Base-by-base conservation (phyloP, 2,329 filamentous ascomycete genomes). In the Colletotrichum sansevieriae region DNA sequence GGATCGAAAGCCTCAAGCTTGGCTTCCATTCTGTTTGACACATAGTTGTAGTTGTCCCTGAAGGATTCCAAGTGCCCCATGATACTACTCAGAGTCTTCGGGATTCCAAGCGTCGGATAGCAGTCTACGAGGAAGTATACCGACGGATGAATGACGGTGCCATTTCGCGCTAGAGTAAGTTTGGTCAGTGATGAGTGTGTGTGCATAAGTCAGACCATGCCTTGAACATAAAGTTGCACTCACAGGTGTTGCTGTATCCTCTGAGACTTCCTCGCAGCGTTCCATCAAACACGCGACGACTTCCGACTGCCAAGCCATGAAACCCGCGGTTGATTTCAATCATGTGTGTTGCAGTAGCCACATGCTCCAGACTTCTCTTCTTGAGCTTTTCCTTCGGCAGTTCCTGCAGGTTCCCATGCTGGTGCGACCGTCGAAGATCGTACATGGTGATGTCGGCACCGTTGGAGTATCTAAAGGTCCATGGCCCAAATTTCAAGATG, bases 61-160 rank as follows among this genome's bases (percentile, higher is more conserved):
- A 65, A 71, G 0, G 25, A 39, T 4, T 55, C 46, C 37, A 71
- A 22, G 3, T 55, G n/a, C 2, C n/a, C 37, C 8, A 54, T 33
- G 1, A 68, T 4, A 1, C n/a, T n/a, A 2, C 33, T 7, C 0
- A 68, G 44, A 22, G 68, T 56, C 18, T 65, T 52, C 1, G 25
- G 39, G n/a, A 65, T 58, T 4, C 65, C 65, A 0, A 65, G 33
- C 4, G 12, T 63, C 11, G 65, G 49, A 20, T 71, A 71, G 0
- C 56, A 65, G 20, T 71, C 65, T 3, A 62, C 18, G 4, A 71
- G 22, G 15, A 71, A 71, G 46, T 68, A 71, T 0, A 69, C 65
- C 0, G 68, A 71, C 2, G 68, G 68, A 25, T 71, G 65, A 2
- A 71, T 63, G 9, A 68, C 56, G 2, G 57, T 71, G 8, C 61